Evolutionary conservation across 352 stramenopile genomes (phyloP).

Genomic region (Phytophthora palmivora): DNA sequence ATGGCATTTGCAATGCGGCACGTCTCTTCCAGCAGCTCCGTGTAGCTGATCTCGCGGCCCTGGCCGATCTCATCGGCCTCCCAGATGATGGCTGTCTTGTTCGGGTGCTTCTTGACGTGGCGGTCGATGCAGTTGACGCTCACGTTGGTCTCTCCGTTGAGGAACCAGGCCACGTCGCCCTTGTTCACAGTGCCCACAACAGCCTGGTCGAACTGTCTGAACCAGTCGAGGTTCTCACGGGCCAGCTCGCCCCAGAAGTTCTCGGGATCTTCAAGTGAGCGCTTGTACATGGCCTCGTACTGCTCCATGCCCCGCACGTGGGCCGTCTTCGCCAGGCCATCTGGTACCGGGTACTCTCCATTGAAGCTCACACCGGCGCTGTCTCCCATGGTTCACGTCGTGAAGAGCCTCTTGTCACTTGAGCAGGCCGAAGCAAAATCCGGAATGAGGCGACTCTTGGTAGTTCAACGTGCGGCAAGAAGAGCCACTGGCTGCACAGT

Average conservation of each 20-base stretch:
- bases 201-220: slow-evolving; percentile 91
- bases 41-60: slow-evolving; percentile 59
- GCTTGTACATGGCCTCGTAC: slow-evolving; percentile 88
- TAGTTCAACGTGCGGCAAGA: slow-evolving; percentile 29
- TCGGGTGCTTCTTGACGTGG: slow-evolving; percentile 73
- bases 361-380: slow-evolving; percentile 40
- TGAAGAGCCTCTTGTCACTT: slow-evolving; percentile 2
- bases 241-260: slow-evolving; percentile 93
- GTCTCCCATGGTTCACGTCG: slow-evolving; percentile 29
- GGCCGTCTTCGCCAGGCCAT: slow-evolving; percentile 54
- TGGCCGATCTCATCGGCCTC: slow-evolving; percentile 95
- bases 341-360: slow-evolving; percentile 35
- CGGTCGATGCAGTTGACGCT: slow-evolving; percentile 96
- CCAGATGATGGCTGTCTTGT: slow-evolving; percentile 97
- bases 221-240: slow-evolving; percentile 92
- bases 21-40: slow-evolving; percentile 47
- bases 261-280: slow-evolving; percentile 85
- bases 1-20: slow-evolving; percentile 96
- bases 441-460: slow-evolving; percentile 14
- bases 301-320: slow-evolving; percentile 73
- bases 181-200: slow-evolving; percentile 87
- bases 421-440: slow-evolving; percentile 14
- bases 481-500: slow-evolving; percentile 1
- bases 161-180: slow-evolving; percentile 94
- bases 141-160: slow-evolving; percentile 94